Base-by-base conservation (phyloP, 1,139 yeast genomes). In the Geotrichum siamense region DNA sequence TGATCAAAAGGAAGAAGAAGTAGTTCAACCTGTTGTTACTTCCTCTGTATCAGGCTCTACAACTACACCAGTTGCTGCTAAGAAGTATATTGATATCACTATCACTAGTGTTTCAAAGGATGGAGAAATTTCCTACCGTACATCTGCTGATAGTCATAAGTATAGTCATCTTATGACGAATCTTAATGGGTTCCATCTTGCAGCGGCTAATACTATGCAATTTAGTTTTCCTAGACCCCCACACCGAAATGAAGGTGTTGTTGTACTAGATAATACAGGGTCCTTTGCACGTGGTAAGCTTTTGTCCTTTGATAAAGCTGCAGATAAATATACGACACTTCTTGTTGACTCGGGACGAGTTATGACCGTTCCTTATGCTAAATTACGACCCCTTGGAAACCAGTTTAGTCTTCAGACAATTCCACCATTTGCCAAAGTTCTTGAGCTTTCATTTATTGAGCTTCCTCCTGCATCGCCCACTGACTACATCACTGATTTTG, bases 301-400 rank as follows among this genome's bases (percentile, higher is more conserved):
- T 36, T 47, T 72, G 13, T 63, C 68, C 13, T 68, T 69, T 49
- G 84, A 81, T 53, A 72, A 72, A 51, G 54, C 71, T 6, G 57
- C 71, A 25, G 64, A 64, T 46, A 65, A 65, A 48, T 76, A 65
- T 53, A 72, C 73, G 40, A 79, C 82, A 19, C 71, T 72, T 54
- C 80, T 79, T 51, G 61, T 81, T 48, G 93, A 82, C 59, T 77
- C 76, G 52, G 91, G 91, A 39, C 75, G 76, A 44, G 57, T 68
- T 37, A 82, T 77, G 53, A 60, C 61, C 39, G 77, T 78, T 21
- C 55, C 75, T 13, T 57, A 69, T 41, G 51, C 69, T 5, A 62
- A 75, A 15, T 64, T 83, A 51, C 67, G 82, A 52, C 66, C 68
- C 1, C 69, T 82, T 47, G 84, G 89, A 12, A 50, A 70, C 22